Evolutionary conservation across 2,329 filamentous ascomycete species (phyloP), one percentile per base, ranked within the genome.

Genomic region (Hypoxylon sp.): DNA sequence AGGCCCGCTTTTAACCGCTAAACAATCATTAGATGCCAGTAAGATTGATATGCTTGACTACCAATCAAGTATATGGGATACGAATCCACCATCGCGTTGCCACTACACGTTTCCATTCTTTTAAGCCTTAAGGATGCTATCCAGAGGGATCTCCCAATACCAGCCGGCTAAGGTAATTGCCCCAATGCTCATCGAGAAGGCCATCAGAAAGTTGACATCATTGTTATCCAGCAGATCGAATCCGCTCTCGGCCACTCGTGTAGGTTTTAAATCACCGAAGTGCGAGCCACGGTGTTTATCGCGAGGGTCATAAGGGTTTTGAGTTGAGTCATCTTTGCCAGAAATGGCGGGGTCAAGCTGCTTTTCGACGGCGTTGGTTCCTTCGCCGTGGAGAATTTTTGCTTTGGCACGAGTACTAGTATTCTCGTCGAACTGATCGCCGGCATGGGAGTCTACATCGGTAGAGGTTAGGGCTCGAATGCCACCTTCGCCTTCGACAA

Each of bases 171-270:
- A 71, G 0, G 74, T 76, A 83, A 97, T 95, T 3, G 86, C 89
- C 3, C 87, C 83, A 12, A 91, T 59, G 67, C 90, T 96, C 82
- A 96, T 92, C 3, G 78, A 78, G 9, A 83, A 79, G 0, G 93
- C 92, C 93, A 97, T 97, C 48, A 93, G 70, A 50, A 97, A 83
- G 70, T 99, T 99, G 63, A 99, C 91, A 45, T 90, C 89, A 70
- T 99, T 99, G 71, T 99, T 99, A 71, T 96, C 91, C 49, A 99
- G 76, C 55, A 95, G 69, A 68, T 96, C 82, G 82, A 74, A 78
- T 40, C 68, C 91, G 61, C 77, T 88, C 71, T 89, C 84, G 5
- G 87, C 72, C 4, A 84, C 74, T 12, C 88, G 76, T 41, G 85
- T 86, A 53, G 87, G 81, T 63, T 77, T 78, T 47, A 78, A 73